Base-by-base conservation (phyloP, 139 green algal species). In the Chlamydomonas asymmetrica region DNA sequence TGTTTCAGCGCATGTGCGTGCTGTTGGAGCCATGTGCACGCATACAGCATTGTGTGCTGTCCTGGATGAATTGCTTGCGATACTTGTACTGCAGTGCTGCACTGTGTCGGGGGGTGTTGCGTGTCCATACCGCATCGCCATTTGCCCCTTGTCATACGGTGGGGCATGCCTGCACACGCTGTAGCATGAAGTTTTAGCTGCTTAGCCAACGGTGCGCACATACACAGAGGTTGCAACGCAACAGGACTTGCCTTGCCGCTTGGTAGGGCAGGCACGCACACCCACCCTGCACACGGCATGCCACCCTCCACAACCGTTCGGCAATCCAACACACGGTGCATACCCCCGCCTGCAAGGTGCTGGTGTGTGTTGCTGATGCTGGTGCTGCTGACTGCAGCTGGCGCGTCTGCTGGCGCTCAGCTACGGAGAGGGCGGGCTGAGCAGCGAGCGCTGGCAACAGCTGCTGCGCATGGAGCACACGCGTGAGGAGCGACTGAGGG, bases 391-490 rank as follows among this genome's bases (percentile, higher is more conserved):
- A 6, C 29, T 4, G 40, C 79, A 84, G 80, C 34, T 85, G 37
- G 76, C 80, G 31, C 75, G 79, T 32, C 80, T 85, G 74, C 74
- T 85, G 80, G 66, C 64, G 2, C 54, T 63, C 13, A 82, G 74
- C 66, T 34, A 77, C 60, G 71, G 71, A 1, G 71, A 77, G 71
- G 23, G 1, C 13, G 2, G 43, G 41, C 57, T 77, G 13, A 77
- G 43, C 23, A 40, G 6, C 0, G 32, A 62, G 7, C 34, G 71
- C 10, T 77, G 71, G 71, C 41, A 69, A 43, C 59, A 77, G 71
- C 41, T 77, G 57, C 71, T 77, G 71, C 54, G 50, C 23, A 41
- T 77, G 41, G 71, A 77, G 59, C 71, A 77, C 71, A 59, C 59
- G 10, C 41, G 71, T 32, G 71, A 77, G 71, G 71, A 41, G 0